Evolutionary conservation across 495 filamentous ascomycete species (phyloP).

Genomic region (Lophiostoma macrostomum): DNA sequence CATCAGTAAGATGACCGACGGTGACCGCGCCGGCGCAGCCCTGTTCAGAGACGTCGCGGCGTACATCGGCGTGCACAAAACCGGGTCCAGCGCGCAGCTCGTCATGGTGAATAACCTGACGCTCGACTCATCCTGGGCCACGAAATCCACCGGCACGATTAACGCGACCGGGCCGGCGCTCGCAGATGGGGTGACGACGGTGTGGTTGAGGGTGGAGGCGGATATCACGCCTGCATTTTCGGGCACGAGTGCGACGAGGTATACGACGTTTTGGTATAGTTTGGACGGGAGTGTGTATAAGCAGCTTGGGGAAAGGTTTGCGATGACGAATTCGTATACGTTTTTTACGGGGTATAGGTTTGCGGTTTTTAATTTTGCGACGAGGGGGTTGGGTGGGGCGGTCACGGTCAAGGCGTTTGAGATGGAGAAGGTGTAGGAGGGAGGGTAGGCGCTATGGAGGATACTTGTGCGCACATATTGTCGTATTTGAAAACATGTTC

Average conservation of each 20-base stretch:
- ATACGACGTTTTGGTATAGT: constrained; percentile 52
- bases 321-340: constrained; percentile 47
- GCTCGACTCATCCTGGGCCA: constrained; percentile 43
- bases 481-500: no score
- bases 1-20: constrained; percentile 47
- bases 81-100: constrained; percentile 26
- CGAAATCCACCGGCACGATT: constrained; percentile 41
- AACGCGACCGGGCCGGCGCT: constrained; percentile 35
- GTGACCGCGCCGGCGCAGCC: constrained; percentile 52
- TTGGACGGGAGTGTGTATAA: constrained; percentile 48
- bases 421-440: constrained; percentile 11
- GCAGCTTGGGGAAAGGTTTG: constrained; percentile 43
- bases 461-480: no score
- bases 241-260: constrained; percentile 25
- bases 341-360: constrained; percentile 58
- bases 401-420: constrained; percentile 42
- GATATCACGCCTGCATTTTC: constrained; percentile 43
- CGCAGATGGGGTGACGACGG: constrained; percentile 9
- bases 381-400: constrained; percentile 49
- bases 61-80: constrained; percentile 50
- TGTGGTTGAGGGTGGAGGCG: constrained; percentile 48
- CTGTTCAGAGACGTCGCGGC: constrained; percentile 52
- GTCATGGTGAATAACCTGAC: constrained; percentile 36
- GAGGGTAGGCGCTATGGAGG: not conserved
- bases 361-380: constrained; percentile 59